Percentiles rank a stretch among this genome's conserved stretches.
Conservation (phyloP, 306 rosid genomes). For the Fragaria ananassa region DNA sequence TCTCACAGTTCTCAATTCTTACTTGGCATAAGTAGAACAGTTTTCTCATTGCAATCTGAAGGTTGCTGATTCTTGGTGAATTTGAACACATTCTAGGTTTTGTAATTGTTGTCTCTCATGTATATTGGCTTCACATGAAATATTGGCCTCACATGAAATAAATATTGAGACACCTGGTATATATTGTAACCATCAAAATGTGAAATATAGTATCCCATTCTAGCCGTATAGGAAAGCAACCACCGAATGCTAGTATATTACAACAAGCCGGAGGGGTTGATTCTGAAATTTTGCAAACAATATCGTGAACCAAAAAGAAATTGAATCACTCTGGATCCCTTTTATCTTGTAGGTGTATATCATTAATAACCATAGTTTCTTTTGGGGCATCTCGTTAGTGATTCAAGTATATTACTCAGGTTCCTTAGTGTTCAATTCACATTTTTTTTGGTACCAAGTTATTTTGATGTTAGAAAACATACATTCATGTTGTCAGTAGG, state of each 20-base stretch:
- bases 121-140: not conserved
- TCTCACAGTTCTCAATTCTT: constrained; percentile 24
- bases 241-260: not conserved
- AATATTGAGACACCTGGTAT: not conserved
- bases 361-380: not conserved
- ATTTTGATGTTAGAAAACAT: not conserved
- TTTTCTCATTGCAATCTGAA: not conserved
- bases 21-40: constrained; percentile 8
- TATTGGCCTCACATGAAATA: not conserved
- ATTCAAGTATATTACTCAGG: not conserved
- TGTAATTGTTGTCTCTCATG: not conserved
- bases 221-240: not conserved
- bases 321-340: not conserved
- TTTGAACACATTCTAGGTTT: constrained; percentile 12
- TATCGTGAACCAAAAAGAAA: not conserved
- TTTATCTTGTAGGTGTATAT: not conserved
- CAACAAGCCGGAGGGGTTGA: not conserved
- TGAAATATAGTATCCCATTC: not conserved
- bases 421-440: not conserved
- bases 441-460: not conserved
- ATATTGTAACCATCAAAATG: not conserved
- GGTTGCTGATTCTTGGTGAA: constrained; percentile 6
- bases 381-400: not conserved
- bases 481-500: not conserved
- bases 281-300: not conserved